A percentile compares a stretch with the other conserved stretches of the same genome.
Evolutionary conservation across 768 basidiomycete genomes (phyloP).

Genomic region (Ramaria rubella): DNA sequence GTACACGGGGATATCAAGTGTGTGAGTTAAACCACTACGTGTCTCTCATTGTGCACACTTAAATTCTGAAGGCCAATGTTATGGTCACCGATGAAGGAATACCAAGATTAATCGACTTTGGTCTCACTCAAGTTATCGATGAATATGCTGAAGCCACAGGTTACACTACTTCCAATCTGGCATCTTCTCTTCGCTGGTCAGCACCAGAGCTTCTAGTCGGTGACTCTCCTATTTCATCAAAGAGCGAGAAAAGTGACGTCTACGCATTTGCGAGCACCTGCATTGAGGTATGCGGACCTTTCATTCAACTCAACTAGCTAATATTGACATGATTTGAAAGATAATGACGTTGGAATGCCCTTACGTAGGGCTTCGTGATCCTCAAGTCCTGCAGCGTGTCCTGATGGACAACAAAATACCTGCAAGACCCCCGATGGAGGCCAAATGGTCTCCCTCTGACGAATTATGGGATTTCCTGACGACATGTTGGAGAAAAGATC

Average conservation of each 20-base stretch:
- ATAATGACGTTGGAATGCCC: neutral
- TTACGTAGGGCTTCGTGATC: neutral
- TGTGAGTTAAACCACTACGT: neutral
- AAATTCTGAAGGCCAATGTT: neutral
- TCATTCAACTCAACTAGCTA: neutral
- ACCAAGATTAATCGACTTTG: neutral
- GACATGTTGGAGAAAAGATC: neutral
- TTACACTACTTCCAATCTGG: neutral
- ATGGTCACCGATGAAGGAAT: neutral
- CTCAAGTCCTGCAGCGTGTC: neutral
- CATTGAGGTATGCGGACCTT: neutral
- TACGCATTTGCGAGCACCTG: conserved; percentile 1
- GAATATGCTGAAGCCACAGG: neutral
- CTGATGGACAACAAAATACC: neutral
- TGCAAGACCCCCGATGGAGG: neutral
- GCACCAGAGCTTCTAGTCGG: neutral
- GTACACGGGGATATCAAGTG: conserved; percentile 2
- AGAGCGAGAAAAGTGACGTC: conserved; percentile 2
- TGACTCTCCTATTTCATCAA: neutral
- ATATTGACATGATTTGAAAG: neutral
- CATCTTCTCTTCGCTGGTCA: neutral
- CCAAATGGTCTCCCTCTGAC: neutral
- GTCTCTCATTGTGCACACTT: neutral
- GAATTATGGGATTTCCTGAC: neutral
- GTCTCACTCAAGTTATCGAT: neutral